Evolutionary conservation across 2,329 filamentous ascomycete species (phyloP).

Genomic region (Aspergillus fischeri): DNA sequence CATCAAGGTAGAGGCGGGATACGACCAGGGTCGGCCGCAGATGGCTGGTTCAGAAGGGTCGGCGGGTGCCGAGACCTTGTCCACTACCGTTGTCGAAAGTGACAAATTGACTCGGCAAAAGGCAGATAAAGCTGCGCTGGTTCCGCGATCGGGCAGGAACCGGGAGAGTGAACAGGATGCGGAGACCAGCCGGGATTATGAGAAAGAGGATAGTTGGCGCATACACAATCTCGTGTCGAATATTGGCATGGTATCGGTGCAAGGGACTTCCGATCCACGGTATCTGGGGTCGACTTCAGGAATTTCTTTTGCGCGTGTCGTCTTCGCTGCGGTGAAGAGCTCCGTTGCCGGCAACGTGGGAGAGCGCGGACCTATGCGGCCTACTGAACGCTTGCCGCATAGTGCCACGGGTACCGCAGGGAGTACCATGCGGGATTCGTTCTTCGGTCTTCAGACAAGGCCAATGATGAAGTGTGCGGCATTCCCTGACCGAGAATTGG

Average conservation of each 20-base stretch:
- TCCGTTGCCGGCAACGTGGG: conserved; percentile 57
- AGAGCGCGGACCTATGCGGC: conserved; percentile 60
- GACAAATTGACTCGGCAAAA: conserved; percentile 14
- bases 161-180: conserved; percentile 16
- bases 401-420: conserved; percentile 53
- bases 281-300: conserved; percentile 82
- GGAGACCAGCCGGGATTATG: conserved; percentile 38
- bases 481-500: conserved; percentile 76
- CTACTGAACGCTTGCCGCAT: conserved; percentile 52
- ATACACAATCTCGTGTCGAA: conserved; percentile 65
- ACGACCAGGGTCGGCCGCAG: conserved; percentile 19
- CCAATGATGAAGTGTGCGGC: conserved; percentile 79
- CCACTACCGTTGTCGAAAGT: conserved; percentile 9
- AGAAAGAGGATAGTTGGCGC: conserved; percentile 56
- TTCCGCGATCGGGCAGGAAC: conserved; percentile 16
- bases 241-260: conserved; percentile 71
- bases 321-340: conserved; percentile 87
- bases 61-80: conserved; percentile 6
- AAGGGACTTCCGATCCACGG: conserved; percentile 71
- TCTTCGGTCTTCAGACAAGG: conserved; percentile 92
- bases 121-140: conserved; percentile 19
- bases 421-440: conserved; percentile 88
- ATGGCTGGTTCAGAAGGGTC: conserved; percentile 14
- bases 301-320: conserved; percentile 89
- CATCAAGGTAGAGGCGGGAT: conserved; percentile 26